phyloP scores from a whole-genome alignment of 2,329 filamentous ascomycete genomes.

The Fusarium mexicanum region DNA sequence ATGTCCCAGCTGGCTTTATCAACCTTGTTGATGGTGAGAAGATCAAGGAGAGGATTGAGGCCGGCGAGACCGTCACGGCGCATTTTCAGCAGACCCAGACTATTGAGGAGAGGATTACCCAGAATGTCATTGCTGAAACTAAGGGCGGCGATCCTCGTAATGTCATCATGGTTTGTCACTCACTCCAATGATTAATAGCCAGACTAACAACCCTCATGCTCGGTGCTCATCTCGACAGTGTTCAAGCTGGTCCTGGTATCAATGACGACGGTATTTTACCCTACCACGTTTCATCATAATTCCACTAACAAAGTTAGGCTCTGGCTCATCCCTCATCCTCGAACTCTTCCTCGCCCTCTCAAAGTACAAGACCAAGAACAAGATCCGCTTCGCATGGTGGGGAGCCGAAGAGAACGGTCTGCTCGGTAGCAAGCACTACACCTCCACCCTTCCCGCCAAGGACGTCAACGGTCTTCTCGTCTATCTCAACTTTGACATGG shows the following conservation, averaged over 20 bases:
- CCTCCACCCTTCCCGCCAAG: conserved; percentile 9
- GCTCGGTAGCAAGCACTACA: conserved; percentile 33
- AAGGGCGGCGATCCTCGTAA: conserved; percentile 30
- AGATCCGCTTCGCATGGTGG: conserved; percentile 39
- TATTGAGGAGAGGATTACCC: conserved; percentile 36
- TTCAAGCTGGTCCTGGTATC: conserved; percentile 35
- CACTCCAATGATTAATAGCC: accelerated
- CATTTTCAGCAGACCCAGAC: conserved; percentile 35
- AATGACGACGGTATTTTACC: conserved; percentile 22
- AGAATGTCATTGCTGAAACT: conserved; percentile 35
- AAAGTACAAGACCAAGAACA: conserved; percentile 42
- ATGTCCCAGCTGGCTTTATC: conserved; percentile 33
- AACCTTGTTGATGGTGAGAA: conserved; percentile 51
- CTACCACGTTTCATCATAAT: accelerated
- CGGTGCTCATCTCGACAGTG: conserved; percentile 32
- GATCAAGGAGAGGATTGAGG: conserved; percentile 51
- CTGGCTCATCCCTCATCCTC: conserved; percentile 29
- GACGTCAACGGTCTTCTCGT: conserved; percentile 35
- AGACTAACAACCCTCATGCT: not conserved
- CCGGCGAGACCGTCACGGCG: conserved; percentile 48
- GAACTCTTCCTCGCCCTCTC: conserved; percentile 33
- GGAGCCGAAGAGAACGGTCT: conserved; percentile 36
- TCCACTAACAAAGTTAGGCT: conserved; percentile 5
- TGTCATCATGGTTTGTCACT: conserved; percentile 29
- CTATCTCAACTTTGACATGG: conserved; percentile 40